Percentiles rank a stretch among this genome's conserved stretches.
phyloP scores from a whole-genome alignment of 495 filamentous ascomycete species.

The Polyplosphaeria fusca region DNA sequence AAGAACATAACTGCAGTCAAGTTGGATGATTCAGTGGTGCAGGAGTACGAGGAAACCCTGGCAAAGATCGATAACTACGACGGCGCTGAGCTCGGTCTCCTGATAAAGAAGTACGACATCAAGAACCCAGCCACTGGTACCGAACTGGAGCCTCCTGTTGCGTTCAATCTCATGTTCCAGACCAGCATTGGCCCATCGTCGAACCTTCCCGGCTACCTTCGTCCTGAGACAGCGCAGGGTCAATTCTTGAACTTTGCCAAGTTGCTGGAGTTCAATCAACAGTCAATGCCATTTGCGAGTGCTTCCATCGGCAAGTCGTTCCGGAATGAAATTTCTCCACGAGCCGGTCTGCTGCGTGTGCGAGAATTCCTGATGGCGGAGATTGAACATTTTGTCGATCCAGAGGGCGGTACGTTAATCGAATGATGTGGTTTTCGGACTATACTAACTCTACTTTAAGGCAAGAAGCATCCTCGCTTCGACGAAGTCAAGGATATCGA shows the following conservation, averaged over 20 bases:
- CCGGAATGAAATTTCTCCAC: slow-evolving; percentile 70
- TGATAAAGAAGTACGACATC: slow-evolving; percentile 65
- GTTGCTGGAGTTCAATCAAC: slow-evolving; percentile 74
- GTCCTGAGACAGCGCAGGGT: slow-evolving; percentile 29
- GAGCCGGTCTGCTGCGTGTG: slow-evolving; percentile 63
- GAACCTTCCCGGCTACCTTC: slow-evolving; percentile 39
- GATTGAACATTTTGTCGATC: slow-evolving; percentile 79
- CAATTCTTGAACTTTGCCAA: slow-evolving; percentile 55
- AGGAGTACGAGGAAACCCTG: slow-evolving; percentile 67
- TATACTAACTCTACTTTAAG: too few relatives aligned
- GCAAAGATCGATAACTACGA: slow-evolving; percentile 72
- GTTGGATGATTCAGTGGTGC: slow-evolving; percentile 60
- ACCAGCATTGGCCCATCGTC: slow-evolving; percentile 66
- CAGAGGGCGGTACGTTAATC: too few relatives aligned
- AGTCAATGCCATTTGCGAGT: slow-evolving; percentile 70
- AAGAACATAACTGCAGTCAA: slow-evolving; percentile 56
- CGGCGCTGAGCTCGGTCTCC: slow-evolving; percentile 62
- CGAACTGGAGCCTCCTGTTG: slow-evolving; percentile 59
- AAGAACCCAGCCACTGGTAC: slow-evolving; percentile 61
- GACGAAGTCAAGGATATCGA: slow-evolving; percentile 62
- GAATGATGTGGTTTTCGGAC: too few relatives aligned
- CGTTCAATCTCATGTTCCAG: slow-evolving; percentile 76
- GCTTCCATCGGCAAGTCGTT: slow-evolving; percentile 76
- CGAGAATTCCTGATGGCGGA: slow-evolving; percentile 76
- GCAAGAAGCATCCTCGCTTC: slow-evolving; percentile 72